Evolutionary conservation across 2,329 filamentous ascomycete genomes (phyloP), one percentile per base, ranked within the genome.

Genomic region (Onygenales sp.): DNA sequence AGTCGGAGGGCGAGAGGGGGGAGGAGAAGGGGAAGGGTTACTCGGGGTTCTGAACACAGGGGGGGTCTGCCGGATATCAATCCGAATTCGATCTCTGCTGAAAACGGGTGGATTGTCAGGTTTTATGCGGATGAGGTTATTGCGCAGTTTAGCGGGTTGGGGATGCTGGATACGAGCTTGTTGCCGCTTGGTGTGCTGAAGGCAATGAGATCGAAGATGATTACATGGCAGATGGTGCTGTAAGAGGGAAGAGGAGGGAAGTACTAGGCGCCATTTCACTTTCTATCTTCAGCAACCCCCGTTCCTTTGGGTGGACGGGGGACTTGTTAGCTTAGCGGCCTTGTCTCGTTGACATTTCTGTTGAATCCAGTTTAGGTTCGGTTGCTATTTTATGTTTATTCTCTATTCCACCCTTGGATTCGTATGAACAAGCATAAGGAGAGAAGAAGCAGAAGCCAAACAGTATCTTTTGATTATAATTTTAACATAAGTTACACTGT

Each of bases 181-280:
- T 59, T 74, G 44, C 69, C 71, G 1, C 57, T 70, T 5, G 70
- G 70, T 0, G 59, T 73, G 32, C 58, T 74, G 61, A 57, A 59
- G 17, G 69, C 72, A 66, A 69, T 73, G 61, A 66, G 67, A 54
- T 66, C 62, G 13, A 71, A 68, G 61, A 69, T 65, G 55, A 69
- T 74, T 9, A 67, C 60, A 43, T 73, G 71, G 70, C 70, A 69
- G 53, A 71, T 71, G 70, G 64, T 70, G 2, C 55, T 72, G 27
- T 72, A 65, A 51, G 21, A 27, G 21, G 21, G 21, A 27, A 27
- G 3, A 27, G 21, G 3, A 27, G 21, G 21, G 21, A 27, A 27
- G 21, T 5, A 27, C 21, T 27, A 27, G 3, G 5, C 21, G 21
- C 21, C 21, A 4, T 27, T 27, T 27, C 21, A 27, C 21, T 27